A percentile compares a stretch with the other conserved stretches of the same genome.
phyloP scores from a whole-genome alignment of 768 basidiomycete species.

The Omphalotus guepiniiformis region DNA sequence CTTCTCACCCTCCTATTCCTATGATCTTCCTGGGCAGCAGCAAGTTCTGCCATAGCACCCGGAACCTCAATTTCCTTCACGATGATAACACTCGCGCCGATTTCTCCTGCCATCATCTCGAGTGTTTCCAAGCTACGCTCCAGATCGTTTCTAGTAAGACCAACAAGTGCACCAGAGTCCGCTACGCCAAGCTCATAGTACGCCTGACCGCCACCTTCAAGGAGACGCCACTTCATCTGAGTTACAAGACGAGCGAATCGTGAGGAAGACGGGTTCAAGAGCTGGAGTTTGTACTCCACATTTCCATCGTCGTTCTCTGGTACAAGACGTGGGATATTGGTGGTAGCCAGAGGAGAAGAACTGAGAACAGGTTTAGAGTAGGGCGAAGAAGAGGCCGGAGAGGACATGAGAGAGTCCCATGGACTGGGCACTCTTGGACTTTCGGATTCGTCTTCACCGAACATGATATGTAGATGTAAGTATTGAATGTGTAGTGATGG shows the following conservation, averaged over 20 bases:
- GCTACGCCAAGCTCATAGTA: conserved; percentile 79
- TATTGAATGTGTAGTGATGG: conserved; percentile 9
- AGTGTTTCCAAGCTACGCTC: conserved; percentile 82
- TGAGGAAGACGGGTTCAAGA: conserved; percentile 69
- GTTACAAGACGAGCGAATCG: conserved; percentile 86
- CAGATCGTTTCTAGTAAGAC: conserved; percentile 68
- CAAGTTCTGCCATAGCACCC: conserved; percentile 38
- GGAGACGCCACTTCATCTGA: conserved; percentile 92
- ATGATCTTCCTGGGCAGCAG: conserved; percentile 28
- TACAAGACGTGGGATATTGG: conserved; percentile 11
- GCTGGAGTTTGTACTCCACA: conserved; percentile 92
- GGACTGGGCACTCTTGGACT: conserved; percentile 76
- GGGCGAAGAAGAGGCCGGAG: conserved; percentile 24
- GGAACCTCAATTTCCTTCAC: conserved; percentile 86
- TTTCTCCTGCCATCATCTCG: conserved; percentile 91
- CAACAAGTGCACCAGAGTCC: conserved; percentile 85
- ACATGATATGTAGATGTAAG: conserved; percentile 59
- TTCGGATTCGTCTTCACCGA: conserved; percentile 79
- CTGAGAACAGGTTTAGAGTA: conserved; percentile 26
- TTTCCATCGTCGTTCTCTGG: conserved; percentile 78
- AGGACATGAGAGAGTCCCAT: conserved; percentile 72
- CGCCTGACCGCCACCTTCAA: conserved; percentile 80
- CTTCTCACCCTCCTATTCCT: conserved; percentile 32
- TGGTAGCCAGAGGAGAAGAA: conserved; percentile 17
- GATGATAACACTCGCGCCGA: conserved; percentile 88